Evolutionary conservation across 306 rosid species (phyloP).

Genomic region (Trifolium dubium): DNA sequence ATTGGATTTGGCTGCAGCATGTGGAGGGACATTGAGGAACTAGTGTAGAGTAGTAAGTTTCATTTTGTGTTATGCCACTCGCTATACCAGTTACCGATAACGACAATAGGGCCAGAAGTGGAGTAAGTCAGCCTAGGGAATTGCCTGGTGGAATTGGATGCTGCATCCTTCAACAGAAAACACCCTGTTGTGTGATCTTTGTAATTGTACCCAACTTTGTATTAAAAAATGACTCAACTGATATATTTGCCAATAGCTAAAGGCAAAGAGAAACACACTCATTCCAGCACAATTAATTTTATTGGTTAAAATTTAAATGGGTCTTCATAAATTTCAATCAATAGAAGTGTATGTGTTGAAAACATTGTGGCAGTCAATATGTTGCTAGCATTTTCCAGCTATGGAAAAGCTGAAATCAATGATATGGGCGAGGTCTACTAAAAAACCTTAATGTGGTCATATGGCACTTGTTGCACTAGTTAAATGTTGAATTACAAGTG

Average conservation of each 20-base stretch:
- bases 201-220: slow-evolving; percentile 30
- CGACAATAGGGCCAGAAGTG: slow-evolving; percentile 37
- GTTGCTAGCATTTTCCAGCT: background rate
- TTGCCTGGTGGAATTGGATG: slow-evolving; percentile 31
- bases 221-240: slow-evolving; percentile 1
- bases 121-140: slow-evolving; percentile 32
- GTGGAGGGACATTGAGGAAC: slow-evolving; percentile 46
- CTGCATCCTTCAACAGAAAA: slow-evolving; percentile 38
- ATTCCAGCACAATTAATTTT: background rate
- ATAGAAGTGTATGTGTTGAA: background rate
- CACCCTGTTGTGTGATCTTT: slow-evolving; percentile 34
- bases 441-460: slow-evolving; percentile 14
- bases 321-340: background rate
- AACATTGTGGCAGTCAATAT: background rate
- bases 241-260: slow-evolving; percentile 31
- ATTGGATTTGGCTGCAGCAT: slow-evolving; percentile 47
- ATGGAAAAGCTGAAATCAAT: background rate
- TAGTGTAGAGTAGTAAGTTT: slow-evolving; percentile 46
- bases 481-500: background rate
- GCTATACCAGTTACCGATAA: slow-evolving; percentile 24
- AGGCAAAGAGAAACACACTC: background rate
- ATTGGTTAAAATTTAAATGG: background rate
- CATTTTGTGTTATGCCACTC: slow-evolving; percentile 48
- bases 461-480: background rate
- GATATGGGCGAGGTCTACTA: background rate